These are phyloP conservation scores for Alternaria consortialis DNA, from an alignment of 2,329 filamentous ascomycete genomes.

Conservation along the genomic window DNA sequence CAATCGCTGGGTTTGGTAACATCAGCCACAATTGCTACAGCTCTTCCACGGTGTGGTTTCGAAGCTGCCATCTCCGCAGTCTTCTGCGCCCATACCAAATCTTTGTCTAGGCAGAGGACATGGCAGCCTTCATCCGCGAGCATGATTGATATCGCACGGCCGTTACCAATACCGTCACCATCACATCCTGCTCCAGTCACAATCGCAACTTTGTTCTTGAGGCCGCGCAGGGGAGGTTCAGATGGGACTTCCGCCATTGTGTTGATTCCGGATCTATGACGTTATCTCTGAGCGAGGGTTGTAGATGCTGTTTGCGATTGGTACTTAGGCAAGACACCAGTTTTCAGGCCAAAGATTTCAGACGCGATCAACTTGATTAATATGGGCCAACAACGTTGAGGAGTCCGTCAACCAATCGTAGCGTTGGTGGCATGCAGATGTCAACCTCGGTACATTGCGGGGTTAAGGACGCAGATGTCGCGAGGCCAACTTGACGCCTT, in stretches of 20 bases:
- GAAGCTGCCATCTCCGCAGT: slow-evolving; percentile 63
- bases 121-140: slow-evolving; percentile 66
- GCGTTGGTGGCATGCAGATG: neutral
- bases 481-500: neutral
- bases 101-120: slow-evolving; percentile 67
- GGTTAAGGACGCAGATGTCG: slow-evolving; percentile 11
- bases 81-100: slow-evolving; percentile 59
- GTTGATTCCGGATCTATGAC: neutral
- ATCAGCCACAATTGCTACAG: slow-evolving; percentile 59
- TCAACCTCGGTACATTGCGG: slow-evolving; percentile 12
- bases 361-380: neutral
- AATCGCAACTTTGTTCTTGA: slow-evolving; percentile 60
- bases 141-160: slow-evolving; percentile 66
- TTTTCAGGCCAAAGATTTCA: neutral
- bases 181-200: slow-evolving; percentile 67
- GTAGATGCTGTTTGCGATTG: neutral
- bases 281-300: neutral
- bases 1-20: slow-evolving; percentile 66
- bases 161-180: slow-evolving; percentile 68
- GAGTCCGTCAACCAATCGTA: neutral
- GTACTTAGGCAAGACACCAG: neutral
- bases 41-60: slow-evolving; percentile 51
- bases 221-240: slow-evolving; percentile 50
- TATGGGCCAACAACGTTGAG: slow-evolving; percentile 11
- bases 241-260: slow-evolving; percentile 28